Conservation (phyloP, 2,329 filamentous ascomycete species). For the Fusarium pseudonygamai region DNA sequence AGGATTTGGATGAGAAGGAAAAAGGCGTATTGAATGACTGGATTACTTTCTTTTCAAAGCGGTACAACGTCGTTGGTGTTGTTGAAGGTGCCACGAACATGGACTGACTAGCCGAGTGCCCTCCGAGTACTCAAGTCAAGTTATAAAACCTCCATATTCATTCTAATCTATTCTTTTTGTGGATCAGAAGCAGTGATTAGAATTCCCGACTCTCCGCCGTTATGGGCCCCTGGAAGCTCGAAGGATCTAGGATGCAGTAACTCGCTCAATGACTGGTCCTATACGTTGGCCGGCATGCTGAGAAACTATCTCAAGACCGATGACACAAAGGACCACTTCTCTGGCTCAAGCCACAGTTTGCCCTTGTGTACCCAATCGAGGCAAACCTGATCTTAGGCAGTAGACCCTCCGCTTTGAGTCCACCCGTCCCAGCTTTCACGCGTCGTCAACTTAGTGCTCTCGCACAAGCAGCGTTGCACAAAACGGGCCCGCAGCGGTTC, state of each 20-base stretch:
- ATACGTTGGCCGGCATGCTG: not conserved
- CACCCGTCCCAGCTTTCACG: not conserved
- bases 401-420: not conserved
- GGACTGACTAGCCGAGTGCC: slow-evolving; percentile 48
- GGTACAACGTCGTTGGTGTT: slow-evolving; percentile 88
- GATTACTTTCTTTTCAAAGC: slow-evolving; percentile 95
- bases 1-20: slow-evolving; percentile 84
- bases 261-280: not conserved
- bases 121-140: slow-evolving; percentile 32
- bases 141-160: slow-evolving; percentile 23
- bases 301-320: not conserved
- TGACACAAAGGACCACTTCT: not conserved
- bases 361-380: not conserved
- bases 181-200: not conserved
- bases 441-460: not conserved
- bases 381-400: not conserved
- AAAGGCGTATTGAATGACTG: slow-evolving; percentile 89
- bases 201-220: slow-evolving; percentile 33
- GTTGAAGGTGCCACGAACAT: slow-evolving; percentile 70
- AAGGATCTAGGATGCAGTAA: not conserved
- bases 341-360: not conserved
- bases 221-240: slow-evolving; percentile 18
- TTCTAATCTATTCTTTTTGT: not conserved
- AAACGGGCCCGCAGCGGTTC: slow-evolving; percentile 11
- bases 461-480: slow-evolving; percentile 5